Base-by-base conservation (phyloP, 2,329 filamentous ascomycete genomes). In the Rachicladosporium sp. region DNA sequence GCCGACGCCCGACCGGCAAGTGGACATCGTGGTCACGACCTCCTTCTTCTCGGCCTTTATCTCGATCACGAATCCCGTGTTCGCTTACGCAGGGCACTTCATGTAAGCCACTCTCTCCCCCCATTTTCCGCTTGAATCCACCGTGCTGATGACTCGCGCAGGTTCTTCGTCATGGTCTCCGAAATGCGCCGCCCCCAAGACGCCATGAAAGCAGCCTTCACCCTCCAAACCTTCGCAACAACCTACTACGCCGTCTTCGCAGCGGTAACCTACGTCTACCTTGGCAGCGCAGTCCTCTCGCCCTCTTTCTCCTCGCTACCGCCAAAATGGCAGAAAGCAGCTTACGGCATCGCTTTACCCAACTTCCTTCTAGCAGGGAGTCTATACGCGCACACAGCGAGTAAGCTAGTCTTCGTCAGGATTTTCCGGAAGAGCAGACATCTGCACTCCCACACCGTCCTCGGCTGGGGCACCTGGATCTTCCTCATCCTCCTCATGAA, bases 21-120 rank as follows among this genome's bases (percentile, higher is more conserved):
- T 71, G 34, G 53, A 56, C n/a, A 55, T 64, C 3, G 53, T 59
- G 0, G 52, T 58, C 6, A 50, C 59, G 0, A 64, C 57, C 29
- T 42, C 58, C 41, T 70, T 69, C 45, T 62, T 62, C 15, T 53
- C 58, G 1, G 67, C 66, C 1, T 70, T 70, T 40, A 56, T 68
- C 36, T 61, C 57, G 21, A 62, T 71, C 37, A 70, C 66, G 9
- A 72, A 73, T 46, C 68, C 69, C 1, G 68, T 72, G 0, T 73
- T 73, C 43, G 62, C 68, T 0, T 72, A 67, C 49, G 68, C 68
- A 0, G 69, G 68, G 4, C 68, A 71, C 42, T 71, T 71, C 50
- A 68, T 71, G 63, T 50, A 41, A 36, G 41, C 33, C 37, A 11
- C 15, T 35, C 30, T 7, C 23, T 5, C 6, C 10, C 7, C 19